Evolutionary conservation across 805 yeast genomes (phyloP).

Genomic region (Wickerhamomyces bisporus): DNA sequence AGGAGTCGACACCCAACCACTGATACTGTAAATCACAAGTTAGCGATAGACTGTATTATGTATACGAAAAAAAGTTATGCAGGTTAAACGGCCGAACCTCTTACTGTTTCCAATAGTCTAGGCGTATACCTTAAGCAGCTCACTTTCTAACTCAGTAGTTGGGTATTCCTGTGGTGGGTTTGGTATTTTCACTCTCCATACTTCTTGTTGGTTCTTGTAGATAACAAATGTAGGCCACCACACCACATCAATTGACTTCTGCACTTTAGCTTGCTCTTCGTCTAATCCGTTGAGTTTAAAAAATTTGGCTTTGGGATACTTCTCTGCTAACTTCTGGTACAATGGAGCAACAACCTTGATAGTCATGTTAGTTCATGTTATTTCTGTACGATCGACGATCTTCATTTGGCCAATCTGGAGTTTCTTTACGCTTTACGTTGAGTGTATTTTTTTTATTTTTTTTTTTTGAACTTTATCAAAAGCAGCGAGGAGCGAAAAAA

Average conservation of each 20-base stretch:
- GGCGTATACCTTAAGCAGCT: constrained; percentile 15
- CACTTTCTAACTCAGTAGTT: constrained; percentile 17
- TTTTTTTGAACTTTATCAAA: too few species aligned
- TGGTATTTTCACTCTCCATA: constrained; percentile 23
- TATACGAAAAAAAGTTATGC: too few species aligned
- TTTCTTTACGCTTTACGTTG: too few species aligned
- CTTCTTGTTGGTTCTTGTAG: constrained; percentile 16
- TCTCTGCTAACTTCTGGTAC: constrained; percentile 13
- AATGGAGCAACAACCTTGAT: constrained; percentile 19
- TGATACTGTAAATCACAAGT: too few species aligned
- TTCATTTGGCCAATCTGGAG: too few species aligned
- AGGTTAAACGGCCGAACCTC: too few species aligned
- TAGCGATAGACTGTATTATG: too few species aligned
- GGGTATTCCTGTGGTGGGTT: constrained; percentile 24
- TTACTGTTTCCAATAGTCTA: too few species aligned
- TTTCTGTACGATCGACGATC: too few species aligned
- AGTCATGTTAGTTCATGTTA: not conserved
- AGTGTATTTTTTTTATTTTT: too few species aligned
- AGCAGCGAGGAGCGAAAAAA: too few species aligned
- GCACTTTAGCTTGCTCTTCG: constrained; percentile 15
- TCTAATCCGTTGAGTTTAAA: constrained; percentile 19
- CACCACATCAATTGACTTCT: constrained; percentile 18
- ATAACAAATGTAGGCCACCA: constrained; percentile 27
- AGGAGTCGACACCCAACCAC: too few species aligned
- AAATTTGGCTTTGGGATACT: constrained; percentile 20